A percentile compares a stretch with the other conserved stretches of the same genome.
Conservation (phyloP, 2,329 filamentous ascomycete species). For the Chaetomiaceae sp. region DNA sequence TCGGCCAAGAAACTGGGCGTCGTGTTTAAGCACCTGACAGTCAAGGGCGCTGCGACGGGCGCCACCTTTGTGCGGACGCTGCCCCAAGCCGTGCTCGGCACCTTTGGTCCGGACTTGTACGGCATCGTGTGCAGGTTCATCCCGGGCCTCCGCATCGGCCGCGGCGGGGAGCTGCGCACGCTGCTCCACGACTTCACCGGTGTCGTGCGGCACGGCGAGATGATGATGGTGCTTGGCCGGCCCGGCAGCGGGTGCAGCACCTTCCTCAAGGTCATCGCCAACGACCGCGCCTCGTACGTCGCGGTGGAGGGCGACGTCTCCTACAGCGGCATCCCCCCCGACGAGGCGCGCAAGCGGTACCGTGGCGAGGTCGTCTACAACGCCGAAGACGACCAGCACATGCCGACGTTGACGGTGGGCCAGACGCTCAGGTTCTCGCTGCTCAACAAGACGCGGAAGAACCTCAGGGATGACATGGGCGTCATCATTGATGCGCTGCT, state of each 20-base stretch:
- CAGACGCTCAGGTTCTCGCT: slow-evolving; percentile 63
- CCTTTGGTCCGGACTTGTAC: slow-evolving; percentile 76
- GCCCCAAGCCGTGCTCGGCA: slow-evolving; percentile 67
- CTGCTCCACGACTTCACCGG: slow-evolving; percentile 50
- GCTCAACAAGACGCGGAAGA: slow-evolving; percentile 56
- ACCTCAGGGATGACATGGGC: slow-evolving; percentile 54
- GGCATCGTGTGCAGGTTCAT: slow-evolving; percentile 44
- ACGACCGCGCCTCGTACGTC: slow-evolving; percentile 59
- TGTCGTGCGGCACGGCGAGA: slow-evolving; percentile 48
- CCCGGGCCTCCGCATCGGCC: slow-evolving; percentile 24
- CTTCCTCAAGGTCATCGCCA: slow-evolving; percentile 23
- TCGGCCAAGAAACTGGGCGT: slow-evolving; percentile 74
- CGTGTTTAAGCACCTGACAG: slow-evolving; percentile 68
- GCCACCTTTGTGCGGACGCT: slow-evolving; percentile 53
- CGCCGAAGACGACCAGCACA: slow-evolving; percentile 63
- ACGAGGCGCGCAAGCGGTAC: slow-evolving; percentile 45
- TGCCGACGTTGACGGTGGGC: slow-evolving; percentile 61
- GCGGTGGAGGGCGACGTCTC: slow-evolving; percentile 54
- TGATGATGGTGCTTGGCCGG: slow-evolving; percentile 51
- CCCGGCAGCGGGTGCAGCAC: slow-evolving; percentile 51
- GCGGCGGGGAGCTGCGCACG: slow-evolving; percentile 19
- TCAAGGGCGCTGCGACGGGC: slow-evolving; percentile 62
- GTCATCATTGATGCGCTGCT: slow-evolving; percentile 53
- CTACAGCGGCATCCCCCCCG: slow-evolving; percentile 46
- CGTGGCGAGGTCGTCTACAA: slow-evolving; percentile 46